Conservation (phyloP, 192 early-diverging fungal species). For the Dissophora globulifera region DNA sequence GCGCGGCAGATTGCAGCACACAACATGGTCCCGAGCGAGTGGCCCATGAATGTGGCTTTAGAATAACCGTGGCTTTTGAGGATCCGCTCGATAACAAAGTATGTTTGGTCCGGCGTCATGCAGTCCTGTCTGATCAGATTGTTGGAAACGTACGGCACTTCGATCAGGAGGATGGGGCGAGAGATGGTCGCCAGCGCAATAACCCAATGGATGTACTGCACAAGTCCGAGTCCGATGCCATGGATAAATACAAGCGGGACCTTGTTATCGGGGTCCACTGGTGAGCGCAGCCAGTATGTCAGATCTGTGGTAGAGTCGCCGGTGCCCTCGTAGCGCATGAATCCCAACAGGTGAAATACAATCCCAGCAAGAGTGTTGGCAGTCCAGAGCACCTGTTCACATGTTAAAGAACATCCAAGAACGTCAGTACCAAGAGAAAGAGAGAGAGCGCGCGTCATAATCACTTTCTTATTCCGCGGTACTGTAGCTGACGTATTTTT, state of each 20-base stretch:
- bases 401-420: no score
- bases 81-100: constrained; percentile 66
- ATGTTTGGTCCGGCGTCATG: constrained; percentile 64
- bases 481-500: no score
- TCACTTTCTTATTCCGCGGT: no score
- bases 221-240: constrained; percentile 72
- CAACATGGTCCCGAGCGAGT: constrained; percentile 72
- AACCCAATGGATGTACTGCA: constrained; percentile 65
- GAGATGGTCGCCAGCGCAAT: constrained; percentile 53
- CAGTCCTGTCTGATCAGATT: constrained; percentile 62
- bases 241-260: constrained; percentile 75
- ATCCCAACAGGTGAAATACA: constrained; percentile 24
- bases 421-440: neutral
- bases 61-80: constrained; percentile 58
- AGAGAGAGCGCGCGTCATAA: no score
- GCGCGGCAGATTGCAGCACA: constrained; percentile 69
- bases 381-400: constrained; percentile 39
- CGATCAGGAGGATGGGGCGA: constrained; percentile 61
- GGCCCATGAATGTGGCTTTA: constrained; percentile 73
- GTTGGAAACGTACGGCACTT: constrained; percentile 76
- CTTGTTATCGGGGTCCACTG: constrained; percentile 34
- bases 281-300: constrained; percentile 32
- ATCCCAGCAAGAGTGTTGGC: constrained; percentile 14
- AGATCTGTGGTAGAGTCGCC: constrained; percentile 26
- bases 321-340: constrained; percentile 27